Base-by-base conservation (phyloP, 176 grass and related monocot genomes). In the Oryza officinalis region DNA sequence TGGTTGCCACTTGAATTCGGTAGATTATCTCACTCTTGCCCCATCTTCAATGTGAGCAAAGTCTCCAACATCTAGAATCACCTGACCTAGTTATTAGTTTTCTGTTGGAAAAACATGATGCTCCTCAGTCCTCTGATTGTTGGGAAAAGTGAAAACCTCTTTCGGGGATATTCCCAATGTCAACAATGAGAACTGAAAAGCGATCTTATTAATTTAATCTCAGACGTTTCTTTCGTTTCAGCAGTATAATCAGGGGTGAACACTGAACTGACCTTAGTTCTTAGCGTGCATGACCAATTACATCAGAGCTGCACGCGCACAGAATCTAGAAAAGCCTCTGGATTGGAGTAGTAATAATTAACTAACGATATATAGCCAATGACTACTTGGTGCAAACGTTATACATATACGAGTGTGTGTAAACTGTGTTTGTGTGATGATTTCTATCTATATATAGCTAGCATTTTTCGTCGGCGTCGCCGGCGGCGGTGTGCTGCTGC, bases 381-480 rank as follows among this genome's bases (percentile, higher is more conserved):
- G 20, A 64, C 14, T 30, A 83, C 23, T 4, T 4, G 57, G 60
- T 76, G 63, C 37, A 35, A 32, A 17, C 46, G 17, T 52, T 52
- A 54, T 54, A 54, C 49, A 50, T 52, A 18, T 52, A 10, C 18
- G 50, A 54, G 50, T 38, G 37, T 32, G 32, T 38, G 37, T 38
- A 38, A 38, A 38, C 1, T 38, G 37, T 38, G 37, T 37, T 4
- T 33, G 7, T 38, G 37, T 38, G 37, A 38, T 38, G 37, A 38
- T 8, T 38, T 38, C 37, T 38, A n/a, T n/a, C n/a, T n/a, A n/a
- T n/a, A n/a, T n/a, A 38, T 38, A 54, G 71, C 78, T 87, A 87
- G 71, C 78, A 87, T 69, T 87, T 87, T 8, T 87, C 85, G 13
- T 87, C 85, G 33, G 78, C 61, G 12, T 26, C 65, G 33, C 22